phyloP scores from a whole-genome alignment of 371 early-diverging fungal species.

The Quaeritorhiza haematococci region DNA sequence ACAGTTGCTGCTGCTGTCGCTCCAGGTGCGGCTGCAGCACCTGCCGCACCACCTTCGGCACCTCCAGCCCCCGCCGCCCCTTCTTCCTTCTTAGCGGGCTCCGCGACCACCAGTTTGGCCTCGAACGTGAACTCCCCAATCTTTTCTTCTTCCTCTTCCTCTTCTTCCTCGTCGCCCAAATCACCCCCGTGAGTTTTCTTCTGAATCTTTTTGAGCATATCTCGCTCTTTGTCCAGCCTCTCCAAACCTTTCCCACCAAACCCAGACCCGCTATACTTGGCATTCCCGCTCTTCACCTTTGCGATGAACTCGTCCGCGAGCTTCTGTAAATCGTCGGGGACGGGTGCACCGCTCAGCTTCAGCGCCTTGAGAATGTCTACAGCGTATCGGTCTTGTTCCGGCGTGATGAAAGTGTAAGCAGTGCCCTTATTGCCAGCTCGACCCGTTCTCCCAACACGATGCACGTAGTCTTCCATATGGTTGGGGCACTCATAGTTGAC shows the following conservation, averaged over 20 bases:
- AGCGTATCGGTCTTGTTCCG: constrained; percentile 89
- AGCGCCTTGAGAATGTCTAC: constrained; percentile 91
- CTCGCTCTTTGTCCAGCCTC: constrained; percentile 87
- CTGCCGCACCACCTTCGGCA: constrained; percentile 2
- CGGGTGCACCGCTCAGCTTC: constrained; percentile 62
- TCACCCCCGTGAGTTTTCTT: constrained; percentile 75
- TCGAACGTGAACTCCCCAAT: constrained; percentile 4
- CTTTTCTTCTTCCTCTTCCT: constrained; percentile 61
- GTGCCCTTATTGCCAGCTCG: constrained; percentile 96
- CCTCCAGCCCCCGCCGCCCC: constrained; percentile 6
- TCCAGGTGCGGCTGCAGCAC: constrained; percentile 1
- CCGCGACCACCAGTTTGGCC: constrained; percentile 15
- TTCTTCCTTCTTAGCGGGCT: constrained; percentile 20
- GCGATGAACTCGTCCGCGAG: constrained; percentile 56
- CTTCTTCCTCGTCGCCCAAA: constrained; percentile 61
- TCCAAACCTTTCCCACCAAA: constrained; percentile 98
- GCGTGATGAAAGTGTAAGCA: constrained; percentile 92
- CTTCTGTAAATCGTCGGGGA: constrained; percentile 65
- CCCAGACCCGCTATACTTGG: constrained; percentile 75
- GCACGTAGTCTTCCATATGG: constrained; percentile 97
- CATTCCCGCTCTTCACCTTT: constrained; percentile 86
- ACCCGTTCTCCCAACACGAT: constrained; percentile 98
- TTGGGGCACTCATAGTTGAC: constrained; percentile 98
- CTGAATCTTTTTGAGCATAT: constrained; percentile 83
- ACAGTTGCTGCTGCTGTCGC: constrained; percentile 20